These are phyloP conservation scores for Cicer arietinum DNA, from an alignment of 306 rosid genomes.

Conservation along the genomic window DNA sequence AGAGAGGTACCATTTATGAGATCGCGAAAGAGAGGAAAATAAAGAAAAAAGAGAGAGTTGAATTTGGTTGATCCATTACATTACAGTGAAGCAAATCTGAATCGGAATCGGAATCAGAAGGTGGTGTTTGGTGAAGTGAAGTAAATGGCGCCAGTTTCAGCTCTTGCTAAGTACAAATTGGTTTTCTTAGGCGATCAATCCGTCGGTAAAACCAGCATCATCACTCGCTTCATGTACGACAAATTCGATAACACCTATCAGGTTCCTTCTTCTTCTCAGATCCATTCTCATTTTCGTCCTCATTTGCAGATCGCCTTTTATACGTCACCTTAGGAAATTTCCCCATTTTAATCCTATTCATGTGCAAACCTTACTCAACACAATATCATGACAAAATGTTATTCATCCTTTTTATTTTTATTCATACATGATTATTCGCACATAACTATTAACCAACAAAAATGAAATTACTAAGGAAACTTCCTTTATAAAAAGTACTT, in stretches of 20 bases:
- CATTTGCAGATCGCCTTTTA: neutral
- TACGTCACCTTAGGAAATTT: neutral
- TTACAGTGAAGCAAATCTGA: constrained; percentile 1
- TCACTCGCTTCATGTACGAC: constrained; percentile 72
- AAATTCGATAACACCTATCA: constrained; percentile 70
- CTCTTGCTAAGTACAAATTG: constrained; percentile 66
- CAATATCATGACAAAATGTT: too few relatives aligned
- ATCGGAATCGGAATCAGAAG: neutral
- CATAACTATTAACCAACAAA: neutral
- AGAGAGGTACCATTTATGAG: too few relatives aligned
- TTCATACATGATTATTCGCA: too few relatives aligned
- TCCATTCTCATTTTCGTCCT: constrained; percentile 33
- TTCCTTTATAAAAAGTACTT: neutral
- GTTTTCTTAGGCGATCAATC: constrained; percentile 72
- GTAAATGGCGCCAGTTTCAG: constrained; percentile 68
- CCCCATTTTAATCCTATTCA: neutral
- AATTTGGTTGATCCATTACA: neutral
- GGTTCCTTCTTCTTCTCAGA: constrained; percentile 48
- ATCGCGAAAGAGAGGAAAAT: neutral
- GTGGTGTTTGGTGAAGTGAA: neutral
- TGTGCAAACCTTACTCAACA: too few relatives aligned
- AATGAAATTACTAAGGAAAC: neutral
- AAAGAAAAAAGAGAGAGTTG: neutral
- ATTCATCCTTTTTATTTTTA: neutral
- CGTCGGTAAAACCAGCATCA: constrained; percentile 71